Conservation (phyloP, 805 yeast species). For the Saccharomycopsis fermentans region DNA sequence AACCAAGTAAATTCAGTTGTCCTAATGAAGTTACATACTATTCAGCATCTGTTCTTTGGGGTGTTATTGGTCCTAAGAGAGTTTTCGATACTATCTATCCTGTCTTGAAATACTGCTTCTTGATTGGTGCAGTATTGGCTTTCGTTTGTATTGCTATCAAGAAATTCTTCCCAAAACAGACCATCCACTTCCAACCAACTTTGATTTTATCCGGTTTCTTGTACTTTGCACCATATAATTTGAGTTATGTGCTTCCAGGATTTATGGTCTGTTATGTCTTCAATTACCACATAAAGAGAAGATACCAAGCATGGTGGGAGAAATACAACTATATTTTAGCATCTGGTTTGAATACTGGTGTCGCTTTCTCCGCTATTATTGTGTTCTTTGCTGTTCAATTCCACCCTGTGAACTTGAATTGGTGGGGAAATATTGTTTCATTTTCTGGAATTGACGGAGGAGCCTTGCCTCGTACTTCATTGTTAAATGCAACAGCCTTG, state of each 20-base stretch:
- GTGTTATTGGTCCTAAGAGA: conserved; percentile 46
- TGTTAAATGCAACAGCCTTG: conserved; percentile 16
- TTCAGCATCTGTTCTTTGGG: conserved; percentile 43
- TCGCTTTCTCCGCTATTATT: conserved; percentile 48
- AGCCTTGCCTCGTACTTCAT: conserved; percentile 20
- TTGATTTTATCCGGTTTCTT: conserved; percentile 42
- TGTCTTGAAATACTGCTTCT: conserved; percentile 51
- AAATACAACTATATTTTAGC: conserved; percentile 42
- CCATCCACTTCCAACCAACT: conserved; percentile 38
- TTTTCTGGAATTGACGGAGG: conserved; percentile 31
- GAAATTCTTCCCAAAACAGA: conserved; percentile 22
- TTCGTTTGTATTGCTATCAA: conserved; percentile 25
- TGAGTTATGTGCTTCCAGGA: conserved; percentile 28
- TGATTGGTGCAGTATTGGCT: conserved; percentile 38
- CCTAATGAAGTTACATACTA: conserved; percentile 35
- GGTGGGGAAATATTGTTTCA: conserved; percentile 58
- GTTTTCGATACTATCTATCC: conserved; percentile 53
- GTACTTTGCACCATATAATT: conserved; percentile 42
- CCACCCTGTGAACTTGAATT: conserved; percentile 32
- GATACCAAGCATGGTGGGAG: conserved; percentile 46
- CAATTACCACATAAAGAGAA: conserved; percentile 40
- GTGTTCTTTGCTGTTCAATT: conserved; percentile 41
- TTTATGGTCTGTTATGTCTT: conserved; percentile 29
- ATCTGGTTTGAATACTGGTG: conserved; percentile 51
- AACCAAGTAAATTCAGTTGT: conserved; percentile 32